Base-by-base conservation (phyloP, 1,284 basidiomycete species). In the Stygiomarasmius scandens region DNA sequence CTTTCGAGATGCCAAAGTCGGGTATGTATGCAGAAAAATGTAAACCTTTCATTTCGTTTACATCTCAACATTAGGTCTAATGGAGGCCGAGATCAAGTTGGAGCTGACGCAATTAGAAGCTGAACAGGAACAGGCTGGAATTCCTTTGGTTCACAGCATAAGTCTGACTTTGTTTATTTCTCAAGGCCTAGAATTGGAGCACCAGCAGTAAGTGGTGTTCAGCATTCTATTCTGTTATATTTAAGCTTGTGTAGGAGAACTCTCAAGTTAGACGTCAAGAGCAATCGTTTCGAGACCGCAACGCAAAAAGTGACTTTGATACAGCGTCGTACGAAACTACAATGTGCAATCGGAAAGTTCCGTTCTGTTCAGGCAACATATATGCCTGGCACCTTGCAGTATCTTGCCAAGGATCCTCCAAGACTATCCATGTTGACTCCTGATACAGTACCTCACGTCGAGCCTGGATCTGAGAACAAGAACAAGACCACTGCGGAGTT, bases 1-100 rank as follows among this genome's bases (percentile, higher is more conserved):
- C 69, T 1, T 70, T 66, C 54, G 61, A 66, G 12, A 9, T 44
- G n/a, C 32, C 51, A 11, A 22, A 36, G 22, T 25, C 51, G 5
- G 47, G 59, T 58, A 50, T n/a, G 52, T 48, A n/a, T 16, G 3
- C 19, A 12, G 8, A 27, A 19, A 19, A 10, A 36, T 52, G 9
- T 14, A 2, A 22, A 32, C 14, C 14, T 43, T 4, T 34, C 10
- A 12, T 46, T 19, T 9, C 3, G 16, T n/a, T n/a, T 2, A 11
- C n/a, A 14, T 19, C 32, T 10, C 20, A 23, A 23, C 16, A 48
- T 22, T 27, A 62, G 62, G 43, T 1, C 24, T 61, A 22, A 60
- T 53, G 1, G 43, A 57, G 34, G 51, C n/a, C n/a, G n/a, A n/a
- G n/a, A n/a, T n/a, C n/a, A n/a, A n/a, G n/a, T n/a, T n/a, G n/a